Conservation (phyloP, 352 stramenopile genomes). For the Pythium aphanidermatum region DNA sequence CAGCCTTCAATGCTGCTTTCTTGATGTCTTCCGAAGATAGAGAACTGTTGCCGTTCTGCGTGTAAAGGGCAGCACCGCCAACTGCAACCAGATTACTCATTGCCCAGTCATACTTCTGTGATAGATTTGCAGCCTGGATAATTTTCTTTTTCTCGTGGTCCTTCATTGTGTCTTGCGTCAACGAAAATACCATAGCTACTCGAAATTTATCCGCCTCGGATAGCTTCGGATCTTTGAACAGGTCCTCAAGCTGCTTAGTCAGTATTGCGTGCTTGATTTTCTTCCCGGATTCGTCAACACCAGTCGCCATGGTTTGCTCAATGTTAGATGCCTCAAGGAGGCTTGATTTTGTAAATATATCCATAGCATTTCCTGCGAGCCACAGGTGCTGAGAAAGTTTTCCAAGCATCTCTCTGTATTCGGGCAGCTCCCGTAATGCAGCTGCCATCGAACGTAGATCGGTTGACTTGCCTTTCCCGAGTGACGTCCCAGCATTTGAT, state of each 20-base stretch:
- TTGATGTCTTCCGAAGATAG: slow-evolving; percentile 61
- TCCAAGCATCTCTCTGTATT: slow-evolving; percentile 93
- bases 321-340: slow-evolving; percentile 91
- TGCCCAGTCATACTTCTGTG: slow-evolving; percentile 49
- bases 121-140: slow-evolving; percentile 78
- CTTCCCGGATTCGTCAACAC: slow-evolving; percentile 90
- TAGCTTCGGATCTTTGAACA: slow-evolving; percentile 80
- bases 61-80: slow-evolving; percentile 40
- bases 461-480: slow-evolving; percentile 77
- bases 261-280: slow-evolving; percentile 83
- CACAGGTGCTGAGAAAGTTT: slow-evolving; percentile 95
- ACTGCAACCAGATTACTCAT: slow-evolving; percentile 69
- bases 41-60: slow-evolving; percentile 55
- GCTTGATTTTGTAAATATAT: slow-evolving; percentile 83
- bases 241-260: slow-evolving; percentile 84
- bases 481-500: slow-evolving; percentile 75
- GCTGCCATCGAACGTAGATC: slow-evolving; percentile 91
- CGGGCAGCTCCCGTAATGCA: slow-evolving; percentile 89
- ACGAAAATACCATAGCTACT: slow-evolving; percentile 90
- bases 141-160: slow-evolving; percentile 83
- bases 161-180: slow-evolving; percentile 90
- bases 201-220: slow-evolving; percentile 81
- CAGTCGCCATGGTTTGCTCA: slow-evolving; percentile 94
- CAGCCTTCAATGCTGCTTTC: slow-evolving; percentile 52
- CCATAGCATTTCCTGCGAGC: slow-evolving; percentile 92